Evolutionary conservation across 2,329 filamentous ascomycete genomes (phyloP).

Genomic region (Calonectria fujianensis): DNA sequence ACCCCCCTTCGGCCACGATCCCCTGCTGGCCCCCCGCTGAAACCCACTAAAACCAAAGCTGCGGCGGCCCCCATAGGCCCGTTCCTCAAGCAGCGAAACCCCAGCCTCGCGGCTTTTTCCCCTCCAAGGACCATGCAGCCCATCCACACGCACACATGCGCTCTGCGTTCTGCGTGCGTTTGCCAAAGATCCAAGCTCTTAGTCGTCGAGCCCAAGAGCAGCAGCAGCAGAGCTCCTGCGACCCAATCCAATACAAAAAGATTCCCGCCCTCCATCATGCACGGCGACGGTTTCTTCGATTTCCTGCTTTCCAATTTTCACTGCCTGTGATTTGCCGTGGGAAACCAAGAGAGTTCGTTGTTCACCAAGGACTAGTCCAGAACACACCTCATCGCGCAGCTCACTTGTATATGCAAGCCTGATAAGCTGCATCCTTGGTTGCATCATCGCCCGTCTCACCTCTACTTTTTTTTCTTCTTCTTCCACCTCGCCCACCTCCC

Average conservation of each 20-base stretch:
- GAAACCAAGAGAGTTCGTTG: not conserved
- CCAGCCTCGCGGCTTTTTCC: slow-evolving; percentile 32
- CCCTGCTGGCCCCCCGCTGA: slow-evolving; percentile 12
- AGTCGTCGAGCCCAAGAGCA: not conserved
- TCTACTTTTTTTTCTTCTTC: slow-evolving; percentile 11
- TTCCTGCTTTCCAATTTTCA: not conserved
- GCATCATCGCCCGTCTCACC: slow-evolving; percentile 25
- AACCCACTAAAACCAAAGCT: slow-evolving; percentile 10
- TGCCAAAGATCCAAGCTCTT: slow-evolving; percentile 18
- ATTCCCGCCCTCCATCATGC: slow-evolving; percentile 37
- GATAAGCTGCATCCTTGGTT: slow-evolving; percentile 16
- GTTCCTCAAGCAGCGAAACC: slow-evolving; percentile 26
- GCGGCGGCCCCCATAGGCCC: slow-evolving; percentile 21
- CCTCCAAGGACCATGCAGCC: slow-evolving; percentile 5
- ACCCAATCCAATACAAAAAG: slow-evolving; percentile 38
- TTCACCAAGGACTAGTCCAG: not conserved
- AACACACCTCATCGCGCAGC: slow-evolving; percentile 21
- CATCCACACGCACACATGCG: not conserved
- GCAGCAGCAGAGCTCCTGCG: not conserved
- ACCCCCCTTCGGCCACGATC: not conserved
- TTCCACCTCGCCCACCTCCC: not conserved
- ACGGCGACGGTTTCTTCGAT: slow-evolving; percentile 10
- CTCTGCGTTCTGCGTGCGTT: not conserved
- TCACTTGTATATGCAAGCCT: slow-evolving; percentile 15
- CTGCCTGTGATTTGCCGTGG: not conserved